These are phyloP conservation scores for Xylogone sp. DNA, from an alignment of 2,329 filamentous ascomycete species.

Conservation along the genomic window DNA sequence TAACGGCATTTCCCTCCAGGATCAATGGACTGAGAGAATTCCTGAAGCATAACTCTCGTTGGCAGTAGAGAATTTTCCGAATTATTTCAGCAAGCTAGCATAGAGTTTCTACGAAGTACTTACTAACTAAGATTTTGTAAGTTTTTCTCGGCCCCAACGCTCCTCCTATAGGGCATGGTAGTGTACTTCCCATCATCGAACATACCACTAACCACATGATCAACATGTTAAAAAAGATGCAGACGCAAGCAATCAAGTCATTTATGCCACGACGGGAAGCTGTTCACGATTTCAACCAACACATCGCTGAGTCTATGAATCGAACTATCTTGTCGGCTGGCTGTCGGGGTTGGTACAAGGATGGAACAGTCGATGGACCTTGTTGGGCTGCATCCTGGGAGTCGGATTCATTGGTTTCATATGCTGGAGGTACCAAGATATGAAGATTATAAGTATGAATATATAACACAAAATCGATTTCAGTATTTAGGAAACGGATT, in stretches of 20 bases:
- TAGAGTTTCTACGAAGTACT: no score
- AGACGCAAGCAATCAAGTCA: slow-evolving; percentile 30
- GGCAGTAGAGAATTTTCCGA: no score
- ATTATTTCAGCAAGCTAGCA: no score
- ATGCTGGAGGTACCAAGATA: slow-evolving; percentile 32
- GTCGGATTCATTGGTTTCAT: slow-evolving; percentile 42
- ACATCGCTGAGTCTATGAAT: slow-evolving; percentile 45
- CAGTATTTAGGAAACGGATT: slow-evolving; percentile 35
- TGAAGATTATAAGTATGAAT: slow-evolving; percentile 37
- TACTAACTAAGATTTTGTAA: no score
- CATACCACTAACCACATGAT: slow-evolving; percentile 20
- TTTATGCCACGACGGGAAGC: slow-evolving; percentile 24
- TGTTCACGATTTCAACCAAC: slow-evolving; percentile 42
- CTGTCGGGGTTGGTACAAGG: slow-evolving; percentile 50
- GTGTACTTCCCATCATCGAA: slow-evolving; percentile 22
- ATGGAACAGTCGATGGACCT: slow-evolving; percentile 36
- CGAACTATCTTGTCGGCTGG: slow-evolving; percentile 43
- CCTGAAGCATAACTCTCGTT: no score
- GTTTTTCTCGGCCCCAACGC: no score
- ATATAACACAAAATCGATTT: slow-evolving; percentile 18
- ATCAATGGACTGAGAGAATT: no score
- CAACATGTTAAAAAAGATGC: slow-evolving; percentile 36
- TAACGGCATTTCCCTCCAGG: no score
- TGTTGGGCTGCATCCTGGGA: slow-evolving; percentile 46
- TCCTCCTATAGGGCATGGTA: slow-evolving; percentile 24